Base-by-base conservation (phyloP, 2,329 filamentous ascomycete species). In the Trichoderma koningiopsis region DNA sequence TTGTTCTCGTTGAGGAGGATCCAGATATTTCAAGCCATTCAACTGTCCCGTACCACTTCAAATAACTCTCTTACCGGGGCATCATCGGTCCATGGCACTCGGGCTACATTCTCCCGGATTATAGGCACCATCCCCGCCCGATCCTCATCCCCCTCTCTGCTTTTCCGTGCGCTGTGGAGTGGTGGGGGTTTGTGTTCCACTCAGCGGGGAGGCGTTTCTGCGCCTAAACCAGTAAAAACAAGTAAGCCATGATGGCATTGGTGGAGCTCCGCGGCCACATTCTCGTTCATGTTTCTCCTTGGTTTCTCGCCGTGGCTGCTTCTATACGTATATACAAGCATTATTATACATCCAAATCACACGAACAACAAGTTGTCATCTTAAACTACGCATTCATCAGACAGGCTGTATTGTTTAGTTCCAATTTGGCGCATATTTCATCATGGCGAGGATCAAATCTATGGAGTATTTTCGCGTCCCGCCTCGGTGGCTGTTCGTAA, bases 401-500 rank as follows among this genome's bases (percentile, higher is more conserved):
- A n/a, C 47, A n/a, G 52, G 10, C 5, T n/a, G 1, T 13, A 24
- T 37, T 16, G 22, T 19, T 67, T 43, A n/a, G 19, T 24, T 29
- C 55, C 22, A 37, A 67, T 11, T 52, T 52, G 0, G 16, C 8
- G 22, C 40, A 52, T 14, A 49, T 33, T 62, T 37, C 64, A 56
- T 5, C 0, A 80, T 80, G 78, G 77, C 72, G 0, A 79, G 77
- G 53, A 79, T 80, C 3, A 53, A 74, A 13, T 70, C 66, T 7
- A 88, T 93, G 55, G 90, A 92, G 73, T 92, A 93, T 76, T 93
- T 93, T 76, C 86, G 91, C 22, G 88, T 93, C 10, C 89, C 89
- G 57, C 91, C 91, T 16, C 84, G 91, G 52, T 94, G 91, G 91
- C 83, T 94, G 1, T 92, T 93, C 72, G 91, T 93, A 72, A 94